Evolutionary conservation across 495 filamentous ascomycete species (phyloP), one percentile per base, ranked within the genome.

Genomic region (Tuber umbilicatum): DNA sequence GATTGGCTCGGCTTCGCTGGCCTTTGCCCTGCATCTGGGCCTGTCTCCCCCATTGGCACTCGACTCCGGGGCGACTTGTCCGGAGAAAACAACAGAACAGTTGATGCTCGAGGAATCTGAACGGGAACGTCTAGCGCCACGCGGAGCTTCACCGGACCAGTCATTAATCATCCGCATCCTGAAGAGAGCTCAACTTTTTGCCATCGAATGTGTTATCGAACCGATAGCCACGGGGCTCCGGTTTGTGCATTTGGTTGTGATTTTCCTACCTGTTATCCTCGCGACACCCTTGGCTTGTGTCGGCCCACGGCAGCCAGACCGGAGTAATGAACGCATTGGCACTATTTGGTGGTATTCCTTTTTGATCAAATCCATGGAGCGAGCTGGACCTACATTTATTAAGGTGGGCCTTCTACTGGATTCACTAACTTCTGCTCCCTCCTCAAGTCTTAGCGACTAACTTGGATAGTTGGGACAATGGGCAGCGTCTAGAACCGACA

Each of bases 331-430:
- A 82, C 87, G 92, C 68, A 85, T 84, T 27, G 96, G 95, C 27
- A 93, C 94, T 17, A 76, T 98, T 19, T 97, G 93, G 94, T 99
- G 95, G 96, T 98, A 97, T 85, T 86, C 85, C 1, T 97, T 97
- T 81, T 83, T 99, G 60, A 93, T 98, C 9, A 88, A 86, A 71
- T 86, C 90, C 3, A 97, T 99, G 96, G 96, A 99, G 84, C 88
- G 90, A 75, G 93, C 94, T 45, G 96, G 96, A 9, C 94, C 96
- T 45, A 94, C 96, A 0, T 99, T 98, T 81, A 98, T 99, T 85
- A 99, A 99, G 89, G 94, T 95, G 84, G 42, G 83, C 47, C 47
- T 67, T 73, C 38, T 38, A 7, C 42, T 21, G 71, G 43, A 69
- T 27, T 45, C 23, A 71, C 16, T 47, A 39, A 7, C 72, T 43